Evolutionary conservation across 805 yeast genomes (phyloP), one percentile per base, ranked within the genome.

Genomic region (Huiozyma sinensis): DNA sequence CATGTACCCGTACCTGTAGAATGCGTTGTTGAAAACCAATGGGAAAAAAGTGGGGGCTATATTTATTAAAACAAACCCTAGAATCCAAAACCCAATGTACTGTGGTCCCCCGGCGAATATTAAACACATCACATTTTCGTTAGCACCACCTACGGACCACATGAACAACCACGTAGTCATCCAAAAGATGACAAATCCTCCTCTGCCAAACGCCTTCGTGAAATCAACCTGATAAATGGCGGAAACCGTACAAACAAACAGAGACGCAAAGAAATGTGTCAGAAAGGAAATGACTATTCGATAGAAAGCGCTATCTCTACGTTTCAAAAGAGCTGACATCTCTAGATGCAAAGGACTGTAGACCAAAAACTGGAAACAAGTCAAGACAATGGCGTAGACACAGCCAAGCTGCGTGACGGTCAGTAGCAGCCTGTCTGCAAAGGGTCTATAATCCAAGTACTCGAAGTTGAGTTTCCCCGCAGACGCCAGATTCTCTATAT

Each of bases 141-240:
- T 81, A 24, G 81, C 79, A 40, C 83, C 76, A 47, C 92, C 94
- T 29, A 83, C 81, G 0, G 89, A 84, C 48, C 77, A 64, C 85
- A 84, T 79, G 5, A 85, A 74, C 40, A 84, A 52, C 57, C 66
- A 85, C 5, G 79, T 70, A 17, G 78, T 50, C 75, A 80, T 70
- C 94, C 94, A 85, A 50, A 73, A 75, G 1, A 84, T 79, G 36
- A 84, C 72, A 60, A 83, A 84, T 0, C 94, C 94, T 7, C 79
- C 76, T 35, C 63, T 68, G 1, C 86, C 88, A 66, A 76, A 83
- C 0, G 85, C 63, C 2, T 42, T 53, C 11, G 75, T 70, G 56
- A 80, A 73, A 52, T 76, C 75, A 31, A 81, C 72, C 53, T 82
- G 86, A 67, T 76, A 79, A 2, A 84, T 84, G 17, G 82, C 73